Evolutionary conservation across 768 basidiomycete species (phyloP), one percentile per base, ranked within the genome.

Genomic region (Rhizopogon vesiculosus): DNA sequence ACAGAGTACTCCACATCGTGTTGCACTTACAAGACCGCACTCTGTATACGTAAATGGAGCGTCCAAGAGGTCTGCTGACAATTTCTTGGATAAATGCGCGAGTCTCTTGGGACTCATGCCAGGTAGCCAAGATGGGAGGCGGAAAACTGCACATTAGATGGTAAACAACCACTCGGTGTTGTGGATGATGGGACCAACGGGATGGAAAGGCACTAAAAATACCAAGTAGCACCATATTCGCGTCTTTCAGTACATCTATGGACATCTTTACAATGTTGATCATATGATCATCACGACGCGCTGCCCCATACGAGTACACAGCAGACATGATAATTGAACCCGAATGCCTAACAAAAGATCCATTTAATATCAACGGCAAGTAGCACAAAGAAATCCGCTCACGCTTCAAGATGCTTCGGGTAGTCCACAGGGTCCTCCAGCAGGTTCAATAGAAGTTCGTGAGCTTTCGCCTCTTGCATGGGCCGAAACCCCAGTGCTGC

Each of bases 71-170:
- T 44, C 54, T 3, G 9, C 16, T 6, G 49, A 19, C 5, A 43
- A 8, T 15, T 28, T n/a, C n/a, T 42, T 33, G 18, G 29, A 25
- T 19, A 41, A n/a, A 8, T 10, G 13, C 7, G 25, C 45, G 19
- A 19, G n/a, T 3, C 57, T 39, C 45, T 54, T 51, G 25, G 33
- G 38, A 13, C 31, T 38, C 29, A 51, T 45, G 29, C 52, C 56
- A 25, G 54, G 57, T 18, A 58, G 49, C 57, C 53, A 55, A n/a
- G 46, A 18, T 2, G 57, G 53, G 29, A 58, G 44, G 15, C 43
- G 18, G 45, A 35, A 42, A 13, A 58, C 57, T 58, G 10, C 16
- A 31, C 3, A n/a, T 45, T 22, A 40, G 45, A n/a, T 44, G 7
- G 13, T 42, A 12, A 31, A 29, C 9, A 22, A 33, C n/a, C 25